A percentile compares a stretch with the other conserved stretches of the same genome.
phyloP scores from a whole-genome alignment of 2,329 filamentous ascomycete genomes.

The Calonectria pauciramosa region DNA sequence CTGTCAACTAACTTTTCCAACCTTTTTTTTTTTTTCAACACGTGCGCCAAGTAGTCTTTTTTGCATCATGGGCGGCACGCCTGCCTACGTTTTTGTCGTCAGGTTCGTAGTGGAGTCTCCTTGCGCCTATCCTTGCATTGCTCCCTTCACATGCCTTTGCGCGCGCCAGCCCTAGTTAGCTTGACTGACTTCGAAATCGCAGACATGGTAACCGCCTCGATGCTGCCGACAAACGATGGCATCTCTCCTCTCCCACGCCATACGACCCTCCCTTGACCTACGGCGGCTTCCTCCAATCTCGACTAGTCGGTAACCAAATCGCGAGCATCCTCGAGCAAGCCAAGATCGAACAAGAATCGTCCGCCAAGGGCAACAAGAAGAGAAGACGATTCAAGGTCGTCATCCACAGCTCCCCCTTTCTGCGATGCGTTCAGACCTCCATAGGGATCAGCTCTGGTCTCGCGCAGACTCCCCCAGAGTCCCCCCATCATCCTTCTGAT shows the following conservation, averaged over 20 bases:
- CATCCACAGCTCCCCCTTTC: constrained; percentile 93
- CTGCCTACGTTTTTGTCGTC: constrained; percentile 60
- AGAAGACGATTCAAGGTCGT: constrained; percentile 81
- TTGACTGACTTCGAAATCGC: constrained; percentile 29
- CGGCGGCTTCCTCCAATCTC: constrained; percentile 90
- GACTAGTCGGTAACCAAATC: constrained; percentile 85
- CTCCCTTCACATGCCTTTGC: constrained; percentile 13
- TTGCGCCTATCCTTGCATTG: constrained; percentile 35
- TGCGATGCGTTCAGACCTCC: constrained; percentile 93
- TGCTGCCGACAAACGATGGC: constrained; percentile 95
- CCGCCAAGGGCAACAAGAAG: constrained; percentile 46
- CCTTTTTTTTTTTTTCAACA: constrained; percentile 12
- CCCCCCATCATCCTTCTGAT: constrained; percentile 50
- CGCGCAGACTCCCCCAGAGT: constrained; percentile 65
- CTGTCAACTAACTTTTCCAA: constrained; percentile 17
- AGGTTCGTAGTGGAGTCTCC: constrained; percentile 50
- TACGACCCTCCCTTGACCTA: constrained; percentile 98
- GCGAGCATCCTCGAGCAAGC: constrained; percentile 75
- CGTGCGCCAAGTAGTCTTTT: constrained; percentile 15
- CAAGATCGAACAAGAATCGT: constrained; percentile 59
- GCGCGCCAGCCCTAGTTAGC: not conserved
- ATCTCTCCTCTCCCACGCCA: constrained; percentile 90
- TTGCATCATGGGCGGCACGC: constrained; percentile 56
- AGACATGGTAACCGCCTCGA: constrained; percentile 95
- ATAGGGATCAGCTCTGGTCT: constrained; percentile 90